Percentiles rank a stretch among this genome's conserved stretches.
Conservation (phyloP, 2,329 filamentous ascomycete genomes). For the Gliomastix tumulicola region DNA sequence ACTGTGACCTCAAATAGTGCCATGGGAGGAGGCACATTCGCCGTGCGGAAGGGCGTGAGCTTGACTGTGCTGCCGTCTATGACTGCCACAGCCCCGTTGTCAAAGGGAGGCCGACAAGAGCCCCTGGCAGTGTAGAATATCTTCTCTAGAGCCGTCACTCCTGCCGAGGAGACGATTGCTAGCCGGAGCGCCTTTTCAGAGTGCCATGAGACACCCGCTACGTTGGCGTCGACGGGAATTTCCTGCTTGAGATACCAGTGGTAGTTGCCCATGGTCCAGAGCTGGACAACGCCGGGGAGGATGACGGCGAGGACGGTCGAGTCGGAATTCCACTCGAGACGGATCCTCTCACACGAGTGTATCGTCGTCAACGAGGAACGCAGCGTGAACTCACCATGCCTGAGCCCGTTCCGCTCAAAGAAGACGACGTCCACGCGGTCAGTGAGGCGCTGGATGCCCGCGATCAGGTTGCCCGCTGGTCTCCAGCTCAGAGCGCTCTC, state of each 20-base stretch:
- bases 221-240: constrained; percentile 38
- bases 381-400: constrained; percentile 91
- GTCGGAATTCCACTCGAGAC: constrained; percentile 82
- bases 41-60: constrained; percentile 74
- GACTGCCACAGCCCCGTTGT: constrained; percentile 74
- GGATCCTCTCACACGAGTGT: constrained; percentile 47
- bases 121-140: constrained; percentile 63
- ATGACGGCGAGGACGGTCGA: constrained; percentile 85
- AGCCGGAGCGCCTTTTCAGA: constrained; percentile 74
- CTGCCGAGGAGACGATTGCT: constrained; percentile 41
- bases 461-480: constrained; percentile 83
- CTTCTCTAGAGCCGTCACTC: constrained; percentile 57
- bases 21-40: constrained; percentile 92
- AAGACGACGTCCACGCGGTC: constrained; percentile 79
- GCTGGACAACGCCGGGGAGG: constrained; percentile 67
- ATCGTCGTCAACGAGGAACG: constrained; percentile 44
- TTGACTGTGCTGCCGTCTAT: constrained; percentile 77
- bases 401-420: constrained; percentile 93
- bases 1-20: constrained; percentile 66
- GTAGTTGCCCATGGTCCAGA: constrained; percentile 97
- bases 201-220: constrained; percentile 61
- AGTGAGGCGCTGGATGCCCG: constrained; percentile 68
- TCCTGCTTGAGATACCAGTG: constrained; percentile 98
- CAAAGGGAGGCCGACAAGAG: constrained; percentile 62
- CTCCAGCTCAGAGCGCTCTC: constrained; percentile 86